Percentiles rank a stretch among this genome's conserved stretches.
phyloP scores from a whole-genome alignment of 805 yeast genomes.

The Candida incommunis region DNA sequence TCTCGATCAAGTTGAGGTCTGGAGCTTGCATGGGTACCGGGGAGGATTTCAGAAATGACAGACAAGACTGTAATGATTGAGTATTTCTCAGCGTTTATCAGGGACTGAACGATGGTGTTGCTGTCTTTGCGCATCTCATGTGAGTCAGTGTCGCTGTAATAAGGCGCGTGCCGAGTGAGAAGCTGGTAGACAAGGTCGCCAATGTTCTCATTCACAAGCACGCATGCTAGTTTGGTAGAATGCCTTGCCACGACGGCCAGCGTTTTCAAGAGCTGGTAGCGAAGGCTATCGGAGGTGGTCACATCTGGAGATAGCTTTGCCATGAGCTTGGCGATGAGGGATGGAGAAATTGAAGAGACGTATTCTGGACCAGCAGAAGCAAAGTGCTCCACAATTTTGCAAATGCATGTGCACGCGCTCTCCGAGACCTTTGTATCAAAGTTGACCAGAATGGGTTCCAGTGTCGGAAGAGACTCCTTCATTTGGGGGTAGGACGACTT shows the following conservation, averaged over 20 bases:
- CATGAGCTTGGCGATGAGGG: not conserved
- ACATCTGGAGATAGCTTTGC: constrained; percentile 1
- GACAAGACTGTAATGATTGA: constrained; percentile 39
- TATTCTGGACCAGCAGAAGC: not conserved
- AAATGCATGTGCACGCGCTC: constrained; percentile 7
- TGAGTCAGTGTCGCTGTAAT: constrained; percentile 11
- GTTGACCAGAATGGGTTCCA: constrained; percentile 4
- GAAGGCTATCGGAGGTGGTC: not conserved
- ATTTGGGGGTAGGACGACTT: constrained; percentile 26
- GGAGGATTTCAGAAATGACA: constrained; percentile 44
- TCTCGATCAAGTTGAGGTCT: constrained; percentile 38
- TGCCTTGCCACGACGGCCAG: constrained; percentile 22
- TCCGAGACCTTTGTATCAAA: constrained; percentile 8
- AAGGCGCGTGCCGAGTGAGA: constrained; percentile 33
- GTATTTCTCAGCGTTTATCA: constrained; percentile 65
- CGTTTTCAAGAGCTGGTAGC: not conserved
- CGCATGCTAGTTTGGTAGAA: constrained; percentile 29
- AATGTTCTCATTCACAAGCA: constrained; percentile 34
- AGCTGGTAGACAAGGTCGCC: constrained; percentile 35
- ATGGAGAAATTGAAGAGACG: not conserved
- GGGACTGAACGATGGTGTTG: constrained; percentile 43
- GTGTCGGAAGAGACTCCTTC: constrained; percentile 7
- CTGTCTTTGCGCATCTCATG: constrained; percentile 19
- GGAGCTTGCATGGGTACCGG: constrained; percentile 31
- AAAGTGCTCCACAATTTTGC: constrained; percentile 4